phyloP scores from a whole-genome alignment of 2,329 filamentous ascomycete genomes.

The Dryadomyces sulphureus region DNA sequence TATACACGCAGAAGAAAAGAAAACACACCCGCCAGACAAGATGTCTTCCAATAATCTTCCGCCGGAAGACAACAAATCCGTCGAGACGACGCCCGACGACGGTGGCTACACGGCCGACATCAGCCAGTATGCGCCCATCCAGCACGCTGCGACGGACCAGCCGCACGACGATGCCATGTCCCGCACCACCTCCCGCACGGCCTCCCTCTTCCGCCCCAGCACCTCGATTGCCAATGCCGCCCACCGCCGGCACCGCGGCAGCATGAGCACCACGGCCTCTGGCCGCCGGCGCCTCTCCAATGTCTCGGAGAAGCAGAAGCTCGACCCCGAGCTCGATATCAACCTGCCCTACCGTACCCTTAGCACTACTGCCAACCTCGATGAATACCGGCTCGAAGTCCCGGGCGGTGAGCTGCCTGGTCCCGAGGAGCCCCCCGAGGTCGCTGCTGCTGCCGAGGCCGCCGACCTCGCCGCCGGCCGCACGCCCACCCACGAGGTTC shows the following conservation, averaged over 20 bases:
- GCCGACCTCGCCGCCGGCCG: constrained; percentile 6
- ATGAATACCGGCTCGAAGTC: constrained; percentile 45
- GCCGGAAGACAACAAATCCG: not conserved
- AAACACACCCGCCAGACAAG: not conserved
- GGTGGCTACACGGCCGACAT: not conserved
- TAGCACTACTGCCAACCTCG: constrained; percentile 33
- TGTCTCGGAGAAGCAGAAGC: constrained; percentile 12
- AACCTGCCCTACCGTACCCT: constrained; percentile 44
- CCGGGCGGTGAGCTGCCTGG: constrained; percentile 35
- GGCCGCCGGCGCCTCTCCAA: not conserved
- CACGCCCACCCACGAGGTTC: constrained; percentile 9
- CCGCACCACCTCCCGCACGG: not conserved
- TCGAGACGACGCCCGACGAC: not conserved
- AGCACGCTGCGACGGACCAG: not conserved
- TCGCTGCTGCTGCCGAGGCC: constrained; percentile 36
- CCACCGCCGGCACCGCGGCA: not conserved
- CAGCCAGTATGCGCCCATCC: not conserved
- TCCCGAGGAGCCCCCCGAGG: constrained; percentile 25
- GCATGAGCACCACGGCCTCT: not conserved
- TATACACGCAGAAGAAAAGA: not conserved
- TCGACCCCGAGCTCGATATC: constrained; percentile 17
- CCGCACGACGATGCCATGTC: not conserved
- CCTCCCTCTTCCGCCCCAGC: constrained; percentile 1
- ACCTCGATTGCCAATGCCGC: constrained; percentile 3
- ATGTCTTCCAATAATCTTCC: not conserved